Evolutionary conservation across 352 stramenopile species (phyloP), one percentile per base, ranked within the genome.

Genomic region (Aphanomyces astaci): DNA sequence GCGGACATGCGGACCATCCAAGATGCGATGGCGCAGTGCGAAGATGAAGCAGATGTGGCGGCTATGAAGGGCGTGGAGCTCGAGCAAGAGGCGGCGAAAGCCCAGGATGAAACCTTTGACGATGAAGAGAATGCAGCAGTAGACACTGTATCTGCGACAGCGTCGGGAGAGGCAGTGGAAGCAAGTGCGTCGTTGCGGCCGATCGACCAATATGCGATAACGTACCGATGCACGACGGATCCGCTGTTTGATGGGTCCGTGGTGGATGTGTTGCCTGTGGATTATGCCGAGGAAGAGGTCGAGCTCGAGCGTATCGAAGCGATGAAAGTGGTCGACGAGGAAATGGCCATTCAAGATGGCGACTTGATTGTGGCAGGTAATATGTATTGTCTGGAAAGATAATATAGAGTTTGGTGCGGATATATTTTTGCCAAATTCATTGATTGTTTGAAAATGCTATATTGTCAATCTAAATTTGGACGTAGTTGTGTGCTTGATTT

Each of bases 1-100:
- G 15, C 87, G 56, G 81, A 81, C 24, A 72, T 86, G 57, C 83
- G 89, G 68, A 78, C 75, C 9, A 85, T 98, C 51, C 87, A 98
- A 71, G 88, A 82, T 28, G 91, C 92, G 4, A 99, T 99, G 95
- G 85, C 91, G 13, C 78, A 94, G 49, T 71, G 98, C 4, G 96
- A 99, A 78, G 96, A 99, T 71, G 91, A 96, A 60, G 93, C 97
- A 56, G 95, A 98, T 73, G 93, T 98, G 5, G 83, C 88, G 11
- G 95, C 94, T 2, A 96, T 98, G 80, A 79, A 88, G 43, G 94
- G 82, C 11, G 91, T 82, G 19, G 71, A 78, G 31, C 33, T 17
- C 1, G 62, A 49, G 7, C 48, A 62, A 27, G 22, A 13, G 4
- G n/a, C 24, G 4, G 62, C 59, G 36, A 69, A 69, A 31, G 62